These are phyloP conservation scores for Cenococcum geophilum DNA, from an alignment of 495 filamentous ascomycete genomes.

Conservation along the genomic window DNA sequence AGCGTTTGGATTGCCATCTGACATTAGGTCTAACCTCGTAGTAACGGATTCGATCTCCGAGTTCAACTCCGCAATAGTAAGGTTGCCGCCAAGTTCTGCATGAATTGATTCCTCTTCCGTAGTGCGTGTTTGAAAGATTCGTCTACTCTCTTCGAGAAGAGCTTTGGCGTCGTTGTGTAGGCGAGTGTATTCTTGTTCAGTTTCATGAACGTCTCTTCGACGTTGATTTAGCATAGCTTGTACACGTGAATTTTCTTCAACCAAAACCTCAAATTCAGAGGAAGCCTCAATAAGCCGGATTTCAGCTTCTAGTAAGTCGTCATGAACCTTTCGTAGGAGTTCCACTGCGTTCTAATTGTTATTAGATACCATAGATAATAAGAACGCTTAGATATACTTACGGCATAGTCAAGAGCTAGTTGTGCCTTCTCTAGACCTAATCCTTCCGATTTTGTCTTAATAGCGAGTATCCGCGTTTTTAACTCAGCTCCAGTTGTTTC, in stretches of 20 bases:
- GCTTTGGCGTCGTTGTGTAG: conserved; percentile 34
- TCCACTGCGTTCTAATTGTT: conserved; percentile 51
- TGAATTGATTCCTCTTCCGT: conserved; percentile 36
- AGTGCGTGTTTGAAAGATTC: conserved; percentile 24
- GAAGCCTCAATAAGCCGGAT: conserved; percentile 68
- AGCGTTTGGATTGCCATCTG: conserved; percentile 70
- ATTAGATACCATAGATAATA: neutral
- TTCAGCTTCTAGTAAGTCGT: conserved; percentile 59
- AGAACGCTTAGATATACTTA: conserved; percentile 36
- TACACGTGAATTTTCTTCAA: conserved; percentile 55
- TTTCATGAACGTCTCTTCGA: conserved; percentile 37
- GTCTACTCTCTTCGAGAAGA: neutral
- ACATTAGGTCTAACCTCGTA: conserved; percentile 69
- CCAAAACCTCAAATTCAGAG: conserved; percentile 65
- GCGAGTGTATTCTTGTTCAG: conserved; percentile 32
- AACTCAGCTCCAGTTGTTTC: conserved; percentile 18
- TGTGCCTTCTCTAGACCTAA: conserved; percentile 57
- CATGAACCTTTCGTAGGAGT: conserved; percentile 52
- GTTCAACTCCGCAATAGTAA: conserved; percentile 59
- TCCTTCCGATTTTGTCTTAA: conserved; percentile 50
- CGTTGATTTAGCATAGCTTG: conserved; percentile 48
- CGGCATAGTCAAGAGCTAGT: conserved; percentile 58
- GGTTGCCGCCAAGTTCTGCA: conserved; percentile 30
- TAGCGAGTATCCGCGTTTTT: conserved; percentile 36
- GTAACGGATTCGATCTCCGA: conserved; percentile 67